Percentiles rank a stretch among this genome's conserved stretches.
Evolutionary conservation across 345 rosid genomes (phyloP).

Genomic region (Salix udensis): DNA sequence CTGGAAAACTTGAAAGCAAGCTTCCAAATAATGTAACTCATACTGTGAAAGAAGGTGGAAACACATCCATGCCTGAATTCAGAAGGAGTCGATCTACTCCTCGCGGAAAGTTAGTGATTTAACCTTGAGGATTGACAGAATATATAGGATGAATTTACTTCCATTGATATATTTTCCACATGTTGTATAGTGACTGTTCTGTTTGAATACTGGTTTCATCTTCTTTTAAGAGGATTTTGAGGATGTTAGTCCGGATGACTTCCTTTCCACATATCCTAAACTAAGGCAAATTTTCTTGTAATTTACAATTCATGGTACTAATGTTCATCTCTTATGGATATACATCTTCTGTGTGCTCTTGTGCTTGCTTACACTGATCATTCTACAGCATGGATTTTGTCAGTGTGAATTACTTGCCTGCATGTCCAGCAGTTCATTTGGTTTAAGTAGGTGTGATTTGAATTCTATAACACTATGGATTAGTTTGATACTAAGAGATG

Average conservation of each 20-base stretch:
- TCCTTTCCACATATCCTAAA: not conserved
- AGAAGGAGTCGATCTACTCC: slow-evolving; percentile 74
- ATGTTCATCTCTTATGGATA: not conserved
- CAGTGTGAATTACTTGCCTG: not conserved
- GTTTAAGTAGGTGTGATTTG: no score
- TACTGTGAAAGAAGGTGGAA: slow-evolving; percentile 43
- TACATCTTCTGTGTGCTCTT: not conserved
- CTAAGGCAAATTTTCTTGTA: not conserved
- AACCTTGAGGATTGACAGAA: slow-evolving; percentile 32
- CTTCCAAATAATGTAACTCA: slow-evolving; percentile 29
- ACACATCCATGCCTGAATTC: slow-evolving; percentile 45
- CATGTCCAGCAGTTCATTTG: no score
- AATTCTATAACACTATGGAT: no score
- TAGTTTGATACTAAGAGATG: no score
- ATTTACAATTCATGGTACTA: not conserved
- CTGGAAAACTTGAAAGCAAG: slow-evolving; percentile 49
- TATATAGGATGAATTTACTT: not conserved
- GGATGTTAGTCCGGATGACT: slow-evolving; percentile 3
- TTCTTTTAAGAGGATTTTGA: slow-evolving; percentile 1
- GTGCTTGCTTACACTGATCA: not conserved
- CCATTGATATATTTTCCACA: not conserved
- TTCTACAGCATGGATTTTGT: not conserved
- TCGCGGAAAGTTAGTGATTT: slow-evolving; percentile 51
- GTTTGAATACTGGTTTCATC: slow-evolving; percentile 9
- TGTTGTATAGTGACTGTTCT: slow-evolving; percentile 12